Percentiles rank a stretch among this genome's conserved stretches.
phyloP scores from a whole-genome alignment of 495 filamentous ascomycete genomes.

The Tetracladium setigerum region DNA sequence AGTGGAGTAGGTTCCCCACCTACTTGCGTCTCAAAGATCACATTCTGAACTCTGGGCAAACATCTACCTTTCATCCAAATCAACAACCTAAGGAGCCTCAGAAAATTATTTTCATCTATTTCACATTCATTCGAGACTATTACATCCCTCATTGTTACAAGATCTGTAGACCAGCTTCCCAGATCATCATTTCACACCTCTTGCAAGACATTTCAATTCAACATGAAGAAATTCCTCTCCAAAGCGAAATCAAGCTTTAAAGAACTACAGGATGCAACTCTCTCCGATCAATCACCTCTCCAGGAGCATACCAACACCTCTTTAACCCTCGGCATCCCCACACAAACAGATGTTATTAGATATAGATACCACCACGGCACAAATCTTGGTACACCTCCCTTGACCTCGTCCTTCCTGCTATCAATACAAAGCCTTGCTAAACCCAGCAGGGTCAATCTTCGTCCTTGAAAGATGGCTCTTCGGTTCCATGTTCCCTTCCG shows the following conservation, averaged over 20 bases:
- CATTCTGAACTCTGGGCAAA: no score
- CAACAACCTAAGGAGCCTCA: no score
- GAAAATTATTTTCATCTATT: background rate
- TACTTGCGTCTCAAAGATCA: no score
- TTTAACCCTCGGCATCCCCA: conserved; percentile 28
- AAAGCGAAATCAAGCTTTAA: conserved; percentile 11
- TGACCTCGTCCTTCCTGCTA: no score
- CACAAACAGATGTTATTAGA: conserved; percentile 34
- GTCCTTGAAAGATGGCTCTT: conserved; percentile 48
- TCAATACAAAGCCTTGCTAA: no score
- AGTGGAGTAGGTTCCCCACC: no score
- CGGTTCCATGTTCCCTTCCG: conserved; percentile 31
- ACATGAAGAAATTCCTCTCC: conserved; percentile 13
- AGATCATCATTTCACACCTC: background rate
- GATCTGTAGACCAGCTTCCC: background rate
- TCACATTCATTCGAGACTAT: background rate
- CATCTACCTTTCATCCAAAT: no score
- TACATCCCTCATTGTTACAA: no score
- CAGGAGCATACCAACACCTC: conserved; percentile 7
- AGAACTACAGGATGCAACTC: conserved; percentile 1
- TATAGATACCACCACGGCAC: conserved; percentile 50
- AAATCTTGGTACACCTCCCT: conserved; percentile 34
- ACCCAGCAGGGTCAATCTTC: conserved; percentile 31
- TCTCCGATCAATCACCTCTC: background rate
- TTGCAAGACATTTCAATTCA: background rate